phyloP scores from a whole-genome alignment of 1,284 basidiomycete species.

The Baeospora myosura region DNA sequence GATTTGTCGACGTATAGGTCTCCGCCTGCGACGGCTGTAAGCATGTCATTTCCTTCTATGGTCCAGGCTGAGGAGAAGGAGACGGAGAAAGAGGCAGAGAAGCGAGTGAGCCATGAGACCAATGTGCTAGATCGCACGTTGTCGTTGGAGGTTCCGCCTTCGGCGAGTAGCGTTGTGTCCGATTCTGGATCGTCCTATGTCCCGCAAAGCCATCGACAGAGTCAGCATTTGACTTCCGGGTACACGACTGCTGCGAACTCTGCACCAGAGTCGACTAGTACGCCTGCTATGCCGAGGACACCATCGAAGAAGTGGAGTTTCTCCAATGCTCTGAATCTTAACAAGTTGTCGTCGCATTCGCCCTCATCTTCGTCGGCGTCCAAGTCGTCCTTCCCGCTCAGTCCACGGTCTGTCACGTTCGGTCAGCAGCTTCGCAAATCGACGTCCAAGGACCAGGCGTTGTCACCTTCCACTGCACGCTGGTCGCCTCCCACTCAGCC shows the following conservation, averaged over 20 bases:
- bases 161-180: conserved; percentile 5
- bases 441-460: conserved; percentile 53
- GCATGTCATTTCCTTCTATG: conserved; percentile 40
- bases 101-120: conserved; percentile 26
- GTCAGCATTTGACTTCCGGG: conserved; percentile 28
- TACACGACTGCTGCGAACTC: conserved; percentile 27
- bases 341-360: conserved; percentile 63
- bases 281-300: conserved; percentile 50
- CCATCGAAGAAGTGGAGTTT: conserved; percentile 97
- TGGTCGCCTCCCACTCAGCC: conserved; percentile 61
- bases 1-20: conserved; percentile 77
- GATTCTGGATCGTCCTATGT: too few relatives aligned
- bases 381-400: conserved; percentile 47
- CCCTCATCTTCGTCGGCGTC: conserved; percentile 46
- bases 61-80: conserved; percentile 24
- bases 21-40: conserved; percentile 47
- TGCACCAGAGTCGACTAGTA: conserved; percentile 33
- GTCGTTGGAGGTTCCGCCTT: conserved; percentile 47
- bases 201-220: conserved; percentile 30
- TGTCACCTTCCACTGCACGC: conserved; percentile 34
- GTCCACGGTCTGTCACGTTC: conserved; percentile 58
- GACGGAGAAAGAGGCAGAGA: conserved; percentile 24
- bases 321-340: conserved; percentile 81
- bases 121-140: conserved; percentile 34
- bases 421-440: conserved; percentile 59